A percentile compares a stretch with the other conserved stretches of the same genome.
These are phyloP conservation scores for Nematodospora anomalae DNA, from an alignment of 1,139 yeast species.

Conservation along the genomic window DNA sequence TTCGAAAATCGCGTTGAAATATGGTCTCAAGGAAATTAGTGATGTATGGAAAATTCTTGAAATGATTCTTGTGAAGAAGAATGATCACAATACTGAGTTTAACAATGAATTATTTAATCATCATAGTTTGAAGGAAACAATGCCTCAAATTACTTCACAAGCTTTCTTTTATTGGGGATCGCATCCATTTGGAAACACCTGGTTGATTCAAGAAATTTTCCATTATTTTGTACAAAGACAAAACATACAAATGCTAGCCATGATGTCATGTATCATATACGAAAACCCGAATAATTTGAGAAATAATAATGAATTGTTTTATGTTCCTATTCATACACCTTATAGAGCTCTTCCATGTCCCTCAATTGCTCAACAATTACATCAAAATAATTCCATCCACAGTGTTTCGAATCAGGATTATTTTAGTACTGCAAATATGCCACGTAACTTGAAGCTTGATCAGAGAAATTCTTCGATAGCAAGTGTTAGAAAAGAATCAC, in stretches of 20 bases:
- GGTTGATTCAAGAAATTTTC: slow-evolving; percentile 69
- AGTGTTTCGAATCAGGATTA: not conserved
- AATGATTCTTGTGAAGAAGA: slow-evolving; percentile 38
- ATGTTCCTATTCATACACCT: slow-evolving; percentile 51
- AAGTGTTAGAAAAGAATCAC: slow-evolving; percentile 23
- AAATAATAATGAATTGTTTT: slow-evolving; percentile 16
- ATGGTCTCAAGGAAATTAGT: slow-evolving; percentile 63
- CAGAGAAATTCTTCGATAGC: slow-evolving; percentile 23
- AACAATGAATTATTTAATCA: not conserved
- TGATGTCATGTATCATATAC: slow-evolving; percentile 70
- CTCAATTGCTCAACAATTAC: slow-evolving; percentile 16
- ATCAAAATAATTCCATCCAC: not conserved
- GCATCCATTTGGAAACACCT: slow-evolving; percentile 77
- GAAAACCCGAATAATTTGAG: slow-evolving; percentile 36
- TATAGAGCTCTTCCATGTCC: slow-evolving; percentile 38
- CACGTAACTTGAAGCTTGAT: slow-evolving; percentile 2
- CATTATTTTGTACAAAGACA: slow-evolving; percentile 61
- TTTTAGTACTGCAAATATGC: not conserved
- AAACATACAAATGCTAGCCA: slow-evolving; percentile 87
- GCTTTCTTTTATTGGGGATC: slow-evolving; percentile 68
- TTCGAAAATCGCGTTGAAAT: slow-evolving; percentile 65
- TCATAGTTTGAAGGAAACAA: not conserved
- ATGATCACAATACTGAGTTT: slow-evolving; percentile 2
- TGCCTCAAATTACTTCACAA: slow-evolving; percentile 7
- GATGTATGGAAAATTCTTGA: slow-evolving; percentile 78